A percentile compares a stretch with the other conserved stretches of the same genome.
Conservation (phyloP, 805 yeast species). For the Pichia manshurica region DNA sequence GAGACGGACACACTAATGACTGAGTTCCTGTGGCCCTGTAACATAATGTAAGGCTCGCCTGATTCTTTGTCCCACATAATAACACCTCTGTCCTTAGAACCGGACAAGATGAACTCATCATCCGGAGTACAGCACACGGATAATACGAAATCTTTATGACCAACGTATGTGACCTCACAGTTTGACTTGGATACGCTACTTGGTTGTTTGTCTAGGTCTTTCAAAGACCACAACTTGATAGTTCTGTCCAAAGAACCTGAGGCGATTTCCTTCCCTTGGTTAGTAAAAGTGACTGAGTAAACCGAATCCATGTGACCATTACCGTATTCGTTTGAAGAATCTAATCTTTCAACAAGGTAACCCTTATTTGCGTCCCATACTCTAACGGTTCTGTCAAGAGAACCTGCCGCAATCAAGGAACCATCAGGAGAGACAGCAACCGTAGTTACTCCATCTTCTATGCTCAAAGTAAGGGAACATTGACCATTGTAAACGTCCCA, state of each 20-base stretch:
- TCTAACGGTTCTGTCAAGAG: conserved; percentile 89
- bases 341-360: conserved; percentile 84
- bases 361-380: conserved; percentile 97
- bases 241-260: conserved; percentile 95
- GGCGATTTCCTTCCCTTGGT: conserved; percentile 85
- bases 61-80: conserved; percentile 92
- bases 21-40: conserved; percentile 94
- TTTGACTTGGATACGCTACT: conserved; percentile 41
- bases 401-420: conserved; percentile 89
- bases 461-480: conserved; percentile 79
- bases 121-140: conserved; percentile 93
- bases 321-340: conserved; percentile 78
- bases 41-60: conserved; percentile 89
- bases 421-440: conserved; percentile 97
- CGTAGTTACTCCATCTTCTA: conserved; percentile 97
- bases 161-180: conserved; percentile 89
- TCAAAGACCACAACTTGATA: conserved; percentile 91
- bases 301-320: conserved; percentile 97
- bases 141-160: conserved; percentile 93
- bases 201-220: conserved; percentile 45
- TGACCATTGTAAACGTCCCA: conserved; percentile 93
- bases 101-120: conserved; percentile 84
- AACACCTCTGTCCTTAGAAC: conserved; percentile 95
- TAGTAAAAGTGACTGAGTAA: conserved; percentile 88
- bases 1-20: conserved; percentile 93